A percentile compares a stretch with the other conserved stretches of the same genome.
These are phyloP conservation scores for Hygrophoropsis aurantiaca DNA, from an alignment of 768 basidiomycete genomes.

Conservation along the genomic window DNA sequence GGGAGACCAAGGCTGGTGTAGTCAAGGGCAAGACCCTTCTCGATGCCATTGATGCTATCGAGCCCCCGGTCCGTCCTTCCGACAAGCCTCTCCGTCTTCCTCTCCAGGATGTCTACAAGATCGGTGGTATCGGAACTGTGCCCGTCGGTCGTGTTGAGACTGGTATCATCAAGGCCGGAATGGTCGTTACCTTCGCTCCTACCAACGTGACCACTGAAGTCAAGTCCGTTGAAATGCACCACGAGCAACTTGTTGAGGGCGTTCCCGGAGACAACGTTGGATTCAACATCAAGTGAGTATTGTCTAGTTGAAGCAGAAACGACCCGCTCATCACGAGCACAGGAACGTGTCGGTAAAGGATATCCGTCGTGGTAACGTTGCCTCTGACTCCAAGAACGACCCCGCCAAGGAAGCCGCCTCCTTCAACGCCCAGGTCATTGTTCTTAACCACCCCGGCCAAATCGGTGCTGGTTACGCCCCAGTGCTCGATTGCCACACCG, in stretches of 20 bases:
- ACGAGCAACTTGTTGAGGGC: constrained; percentile 95
- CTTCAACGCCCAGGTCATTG: constrained; percentile 99
- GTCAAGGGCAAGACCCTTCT: constrained; percentile 99
- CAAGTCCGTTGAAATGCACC: constrained; percentile 99
- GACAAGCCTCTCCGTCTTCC: constrained; percentile 99
- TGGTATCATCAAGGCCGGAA: constrained; percentile 99
- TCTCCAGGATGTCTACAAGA: constrained; percentile 99
- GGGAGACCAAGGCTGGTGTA: constrained; percentile 90
- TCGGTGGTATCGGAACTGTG: constrained; percentile 99
- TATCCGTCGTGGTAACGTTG: constrained; percentile 99
- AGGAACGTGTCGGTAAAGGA: constrained; percentile 99
- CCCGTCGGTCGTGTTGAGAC: constrained; percentile 99
- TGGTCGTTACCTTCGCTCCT: constrained; percentile 97
- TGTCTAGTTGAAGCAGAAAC: constrained; percentile 6
- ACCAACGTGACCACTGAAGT: constrained; percentile 99
- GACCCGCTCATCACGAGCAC: constrained; percentile 9
- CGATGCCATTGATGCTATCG: constrained; percentile 99
- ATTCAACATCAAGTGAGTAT: constrained; percentile 91
- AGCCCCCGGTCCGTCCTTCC: constrained; percentile 93
- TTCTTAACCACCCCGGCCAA: constrained; percentile 99
- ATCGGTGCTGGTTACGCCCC: constrained; percentile 99
- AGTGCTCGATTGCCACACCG: constrained; percentile 99
- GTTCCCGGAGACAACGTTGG: constrained; percentile 98
- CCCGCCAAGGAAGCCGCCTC: constrained; percentile 99
- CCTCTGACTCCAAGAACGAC: constrained; percentile 99